phyloP scores from a whole-genome alignment of 2,329 filamentous ascomycete species.

The Sarocladium kiliense region DNA sequence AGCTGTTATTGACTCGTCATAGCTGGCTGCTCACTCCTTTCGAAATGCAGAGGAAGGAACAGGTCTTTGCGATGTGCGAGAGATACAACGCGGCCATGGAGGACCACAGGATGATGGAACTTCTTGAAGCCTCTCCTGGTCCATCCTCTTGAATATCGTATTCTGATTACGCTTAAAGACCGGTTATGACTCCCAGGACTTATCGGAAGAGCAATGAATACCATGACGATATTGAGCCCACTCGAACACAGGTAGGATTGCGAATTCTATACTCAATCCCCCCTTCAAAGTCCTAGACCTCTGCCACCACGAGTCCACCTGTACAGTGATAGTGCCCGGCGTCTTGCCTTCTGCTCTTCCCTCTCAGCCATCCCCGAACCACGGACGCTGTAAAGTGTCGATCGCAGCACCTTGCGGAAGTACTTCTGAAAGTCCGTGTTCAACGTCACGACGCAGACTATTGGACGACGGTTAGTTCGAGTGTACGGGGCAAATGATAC shows the following conservation, averaged over 20 bases:
- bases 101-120: conserved; percentile 9
- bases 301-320: conserved; percentile 40
- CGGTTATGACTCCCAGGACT: not conserved
- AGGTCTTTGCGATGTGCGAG: conserved; percentile 8
- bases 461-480: no score
- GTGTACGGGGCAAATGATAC: no score
- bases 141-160: not conserved
- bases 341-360: conserved; percentile 36
- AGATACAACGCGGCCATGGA: conserved; percentile 7
- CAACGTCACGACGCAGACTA: conserved; percentile 36
- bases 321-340: conserved; percentile 47
- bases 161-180: not conserved
- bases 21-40: conserved; percentile 11
- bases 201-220: no score
- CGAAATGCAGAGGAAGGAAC: conserved; percentile 9
- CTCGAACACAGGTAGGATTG: no score
- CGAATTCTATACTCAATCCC: no score
- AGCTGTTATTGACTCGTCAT: no score
- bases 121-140: not conserved
- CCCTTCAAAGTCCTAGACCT: conserved; percentile 19
- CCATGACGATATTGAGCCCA: no score
- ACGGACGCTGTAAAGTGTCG: conserved; percentile 41
- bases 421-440: conserved; percentile 35
- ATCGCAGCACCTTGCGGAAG: conserved; percentile 47
- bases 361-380: conserved; percentile 32